phyloP scores from a whole-genome alignment of 116 monocot genomes.

The Phalaenopsis hybrid region DNA sequence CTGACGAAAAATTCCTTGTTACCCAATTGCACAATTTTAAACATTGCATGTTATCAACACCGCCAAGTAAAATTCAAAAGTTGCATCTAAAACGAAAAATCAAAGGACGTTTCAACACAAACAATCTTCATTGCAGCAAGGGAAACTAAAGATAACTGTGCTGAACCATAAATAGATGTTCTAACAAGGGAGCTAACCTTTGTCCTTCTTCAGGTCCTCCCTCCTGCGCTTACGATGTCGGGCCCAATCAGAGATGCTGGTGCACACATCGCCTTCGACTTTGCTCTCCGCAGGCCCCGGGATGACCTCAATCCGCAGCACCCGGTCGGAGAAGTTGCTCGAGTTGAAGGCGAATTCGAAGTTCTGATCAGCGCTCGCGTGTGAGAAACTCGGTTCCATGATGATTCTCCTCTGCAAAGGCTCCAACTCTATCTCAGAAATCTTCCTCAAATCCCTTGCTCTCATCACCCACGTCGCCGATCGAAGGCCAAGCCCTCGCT shows the following conservation, averaged over 20 bases:
- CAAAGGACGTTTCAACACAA: background rate
- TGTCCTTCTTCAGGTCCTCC: constrained; percentile 65
- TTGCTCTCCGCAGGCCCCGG: constrained; percentile 47
- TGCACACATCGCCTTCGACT: constrained; percentile 37
- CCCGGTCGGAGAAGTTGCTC: constrained; percentile 86
- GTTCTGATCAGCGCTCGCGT: constrained; percentile 40
- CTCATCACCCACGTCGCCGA: constrained; percentile 15
- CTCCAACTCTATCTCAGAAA: constrained; percentile 15
- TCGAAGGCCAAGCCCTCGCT: constrained; percentile 7
- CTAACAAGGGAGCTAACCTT: constrained; percentile 27
- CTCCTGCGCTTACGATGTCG: constrained; percentile 70
- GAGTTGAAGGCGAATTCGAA: constrained; percentile 96
- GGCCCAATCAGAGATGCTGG: constrained; percentile 70
- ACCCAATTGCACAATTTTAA: too few relatives aligned
- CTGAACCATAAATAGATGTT: background rate
- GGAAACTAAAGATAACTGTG: background rate
- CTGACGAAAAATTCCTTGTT: too few relatives aligned
- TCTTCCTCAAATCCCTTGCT: constrained; percentile 12
- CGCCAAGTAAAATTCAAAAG: background rate
- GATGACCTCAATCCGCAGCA: constrained; percentile 85
- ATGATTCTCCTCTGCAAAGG: constrained; percentile 11
- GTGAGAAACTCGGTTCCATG: constrained; percentile 57
- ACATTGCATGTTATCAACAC: background rate
- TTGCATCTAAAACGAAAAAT: background rate
- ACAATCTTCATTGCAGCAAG: background rate